Evolutionary conservation across 768 basidiomycete species (phyloP).

Genomic region (Boletales sp.): DNA sequence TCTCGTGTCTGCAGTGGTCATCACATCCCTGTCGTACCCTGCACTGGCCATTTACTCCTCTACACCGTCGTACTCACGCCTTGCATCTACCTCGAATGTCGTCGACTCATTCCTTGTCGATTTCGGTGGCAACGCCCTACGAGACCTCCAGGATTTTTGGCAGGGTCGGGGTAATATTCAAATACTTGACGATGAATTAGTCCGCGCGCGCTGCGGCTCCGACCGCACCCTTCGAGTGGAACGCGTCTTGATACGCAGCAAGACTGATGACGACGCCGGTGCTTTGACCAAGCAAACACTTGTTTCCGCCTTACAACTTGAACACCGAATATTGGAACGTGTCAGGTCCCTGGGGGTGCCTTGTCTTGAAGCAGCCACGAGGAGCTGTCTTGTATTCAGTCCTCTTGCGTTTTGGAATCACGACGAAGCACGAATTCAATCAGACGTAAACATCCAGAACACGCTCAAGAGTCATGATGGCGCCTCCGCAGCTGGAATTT

Average conservation of each 20-base stretch:
- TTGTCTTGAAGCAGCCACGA: slow-evolving; percentile 53
- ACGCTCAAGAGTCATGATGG: slow-evolving; percentile 54
- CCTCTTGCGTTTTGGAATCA: slow-evolving; percentile 76
- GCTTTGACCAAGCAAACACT: slow-evolving; percentile 62
- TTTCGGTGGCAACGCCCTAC: slow-evolving; percentile 50
- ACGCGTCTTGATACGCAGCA: slow-evolving; percentile 66
- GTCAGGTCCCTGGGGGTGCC: slow-evolving; percentile 39
- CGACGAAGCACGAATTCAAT: slow-evolving; percentile 48
- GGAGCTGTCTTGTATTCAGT: slow-evolving; percentile 65
- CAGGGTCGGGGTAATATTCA: slow-evolving; percentile 59
- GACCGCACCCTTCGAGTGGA: slow-evolving; percentile 74
- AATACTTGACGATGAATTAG: slow-evolving; percentile 65
- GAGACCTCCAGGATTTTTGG: slow-evolving; percentile 73
- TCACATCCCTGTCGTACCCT: slow-evolving; percentile 88
- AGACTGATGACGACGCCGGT: slow-evolving; percentile 37
- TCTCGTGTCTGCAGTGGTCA: slow-evolving; percentile 82
- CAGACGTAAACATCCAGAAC: slow-evolving; percentile 55
- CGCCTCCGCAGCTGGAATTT: slow-evolving; percentile 57
- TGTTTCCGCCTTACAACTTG: slow-evolving; percentile 60
- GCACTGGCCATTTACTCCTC: slow-evolving; percentile 82
- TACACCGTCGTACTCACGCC: slow-evolving; percentile 57
- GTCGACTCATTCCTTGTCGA: slow-evolving; percentile 59
- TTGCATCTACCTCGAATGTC: slow-evolving; percentile 52
- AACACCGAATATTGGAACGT: slow-evolving; percentile 49
- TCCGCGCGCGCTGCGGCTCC: slow-evolving; percentile 65